A percentile compares a stretch with the other conserved stretches of the same genome.
These are phyloP conservation scores for Suillus subluteus DNA, from an alignment of 768 basidiomycete species.

Conservation along the genomic window DNA sequence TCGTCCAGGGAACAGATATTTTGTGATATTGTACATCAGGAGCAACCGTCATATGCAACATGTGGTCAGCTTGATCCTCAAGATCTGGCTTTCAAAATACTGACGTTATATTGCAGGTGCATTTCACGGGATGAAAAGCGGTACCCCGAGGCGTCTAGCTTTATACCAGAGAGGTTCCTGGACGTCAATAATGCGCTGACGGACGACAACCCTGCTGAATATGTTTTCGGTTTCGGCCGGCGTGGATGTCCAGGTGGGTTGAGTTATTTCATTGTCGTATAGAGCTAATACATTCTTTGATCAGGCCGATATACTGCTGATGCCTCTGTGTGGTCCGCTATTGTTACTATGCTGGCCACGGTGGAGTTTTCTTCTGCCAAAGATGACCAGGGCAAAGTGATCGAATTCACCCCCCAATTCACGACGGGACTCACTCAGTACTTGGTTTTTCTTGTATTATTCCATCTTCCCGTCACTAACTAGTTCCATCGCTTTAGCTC, in stretches of 20 bases:
- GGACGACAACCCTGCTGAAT: not conserved
- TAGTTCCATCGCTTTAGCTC: not conserved
- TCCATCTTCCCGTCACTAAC: not conserved
- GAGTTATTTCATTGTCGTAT: not conserved
- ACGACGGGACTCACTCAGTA: not conserved
- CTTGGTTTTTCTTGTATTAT: not conserved
- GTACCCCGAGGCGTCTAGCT: not conserved
- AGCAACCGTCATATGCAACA: not conserved
- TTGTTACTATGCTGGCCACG: not conserved
- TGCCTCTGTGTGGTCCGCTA: not conserved
- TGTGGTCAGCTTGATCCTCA: not conserved
- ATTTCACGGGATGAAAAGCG: not conserved
- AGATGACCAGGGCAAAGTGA: not conserved
- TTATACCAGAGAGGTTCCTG: not conserved
- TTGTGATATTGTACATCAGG: not conserved
- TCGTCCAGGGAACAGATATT: not conserved
- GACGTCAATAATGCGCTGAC: not conserved
- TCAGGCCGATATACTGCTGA: not conserved
- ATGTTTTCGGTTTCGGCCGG: not conserved
- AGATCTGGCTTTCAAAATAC: not conserved
- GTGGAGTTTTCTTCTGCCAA: not conserved
- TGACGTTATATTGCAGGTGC: not conserved
- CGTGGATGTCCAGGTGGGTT: not conserved
- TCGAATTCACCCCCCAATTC: not conserved
- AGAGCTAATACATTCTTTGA: not conserved